Evolutionary conservation across 164 flowering plant species (phyloP).

Genomic region (Umbellularia californica): DNA sequence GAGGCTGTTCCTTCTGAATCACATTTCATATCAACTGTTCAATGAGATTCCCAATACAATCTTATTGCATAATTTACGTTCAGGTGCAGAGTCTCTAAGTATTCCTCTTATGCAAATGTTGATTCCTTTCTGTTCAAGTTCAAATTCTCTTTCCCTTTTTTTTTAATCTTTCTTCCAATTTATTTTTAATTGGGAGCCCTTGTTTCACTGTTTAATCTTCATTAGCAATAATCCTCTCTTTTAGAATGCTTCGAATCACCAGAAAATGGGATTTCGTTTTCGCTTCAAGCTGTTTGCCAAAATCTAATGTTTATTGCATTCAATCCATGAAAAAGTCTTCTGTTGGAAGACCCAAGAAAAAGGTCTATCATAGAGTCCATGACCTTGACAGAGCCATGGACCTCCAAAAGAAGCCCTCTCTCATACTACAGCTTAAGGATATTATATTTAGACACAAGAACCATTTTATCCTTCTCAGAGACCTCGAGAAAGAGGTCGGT

Average conservation of each 20-base stretch:
- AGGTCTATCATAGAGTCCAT: constrained; percentile 65
- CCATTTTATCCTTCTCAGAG: constrained; percentile 49
- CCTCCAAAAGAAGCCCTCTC: constrained; percentile 76
- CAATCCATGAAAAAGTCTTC: constrained; percentile 48
- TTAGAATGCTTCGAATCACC: background rate
- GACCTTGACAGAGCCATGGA: constrained; percentile 86
- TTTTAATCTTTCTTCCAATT: no score
- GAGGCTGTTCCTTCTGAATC: no score
- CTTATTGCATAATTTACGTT: no score
- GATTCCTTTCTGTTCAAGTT: no score
- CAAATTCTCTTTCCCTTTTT: no score
- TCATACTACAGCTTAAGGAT: constrained; percentile 66
- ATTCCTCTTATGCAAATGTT: no score
- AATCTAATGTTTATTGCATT: constrained; percentile 18
- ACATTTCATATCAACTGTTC: no score
- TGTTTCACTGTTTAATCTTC: no score
- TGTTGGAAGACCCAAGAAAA: constrained; percentile 78
- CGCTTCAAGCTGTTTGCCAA: background rate
- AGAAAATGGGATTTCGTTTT: background rate
- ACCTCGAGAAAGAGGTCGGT: constrained; percentile 90
- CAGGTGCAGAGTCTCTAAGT: no score
- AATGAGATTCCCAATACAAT: no score
- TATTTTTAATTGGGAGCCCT: no score
- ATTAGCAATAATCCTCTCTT: background rate
- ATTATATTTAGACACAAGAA: constrained; percentile 60